Percentiles rank a stretch among this genome's conserved stretches.
Conservation (phyloP, 495 filamentous ascomycete species). For the Ascodesmis nigricans region DNA sequence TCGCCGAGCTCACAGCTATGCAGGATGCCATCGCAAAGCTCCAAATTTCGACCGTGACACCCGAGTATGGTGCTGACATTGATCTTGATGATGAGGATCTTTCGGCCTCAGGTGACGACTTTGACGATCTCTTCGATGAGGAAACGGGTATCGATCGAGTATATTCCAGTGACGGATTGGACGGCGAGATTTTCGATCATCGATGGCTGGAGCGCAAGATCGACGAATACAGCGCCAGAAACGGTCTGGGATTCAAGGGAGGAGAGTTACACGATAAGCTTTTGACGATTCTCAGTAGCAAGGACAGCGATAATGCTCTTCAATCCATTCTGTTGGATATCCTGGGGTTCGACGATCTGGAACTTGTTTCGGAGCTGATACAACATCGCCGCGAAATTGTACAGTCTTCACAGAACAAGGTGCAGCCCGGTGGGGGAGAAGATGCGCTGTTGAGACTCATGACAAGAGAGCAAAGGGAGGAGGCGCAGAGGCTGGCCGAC, state of each 20-base stretch:
- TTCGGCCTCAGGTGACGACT: conserved; percentile 3
- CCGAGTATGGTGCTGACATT: conserved; percentile 35
- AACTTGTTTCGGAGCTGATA: conserved; percentile 69
- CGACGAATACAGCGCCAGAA: conserved; percentile 22
- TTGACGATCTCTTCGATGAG: conserved; percentile 15
- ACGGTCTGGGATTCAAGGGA: background rate
- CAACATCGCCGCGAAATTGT: conserved; percentile 45
- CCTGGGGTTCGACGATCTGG: conserved; percentile 75
- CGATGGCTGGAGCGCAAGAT: conserved; percentile 36
- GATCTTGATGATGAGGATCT: conserved; percentile 13
- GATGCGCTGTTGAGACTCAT: conserved; percentile 39
- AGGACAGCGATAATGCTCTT: conserved; percentile 55
- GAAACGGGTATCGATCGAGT: conserved; percentile 4
- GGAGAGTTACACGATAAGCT: conserved; percentile 13
- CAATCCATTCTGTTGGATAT: conserved; percentile 81
- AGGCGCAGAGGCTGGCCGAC: conserved; percentile 49
- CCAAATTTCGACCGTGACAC: conserved; percentile 31
- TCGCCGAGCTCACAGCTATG: conserved; percentile 48
- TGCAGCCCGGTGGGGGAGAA: conserved; percentile 21
- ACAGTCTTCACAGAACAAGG: conserved; percentile 7
- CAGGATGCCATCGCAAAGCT: conserved; percentile 47
- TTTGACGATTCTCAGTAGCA: conserved; percentile 38
- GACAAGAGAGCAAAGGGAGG: conserved; percentile 54
- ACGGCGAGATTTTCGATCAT: conserved; percentile 48
- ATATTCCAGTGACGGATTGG: conserved; percentile 31